Evolutionary conservation across 139 green algal species (phyloP).

Genomic region (Eudorina sp.): DNA sequence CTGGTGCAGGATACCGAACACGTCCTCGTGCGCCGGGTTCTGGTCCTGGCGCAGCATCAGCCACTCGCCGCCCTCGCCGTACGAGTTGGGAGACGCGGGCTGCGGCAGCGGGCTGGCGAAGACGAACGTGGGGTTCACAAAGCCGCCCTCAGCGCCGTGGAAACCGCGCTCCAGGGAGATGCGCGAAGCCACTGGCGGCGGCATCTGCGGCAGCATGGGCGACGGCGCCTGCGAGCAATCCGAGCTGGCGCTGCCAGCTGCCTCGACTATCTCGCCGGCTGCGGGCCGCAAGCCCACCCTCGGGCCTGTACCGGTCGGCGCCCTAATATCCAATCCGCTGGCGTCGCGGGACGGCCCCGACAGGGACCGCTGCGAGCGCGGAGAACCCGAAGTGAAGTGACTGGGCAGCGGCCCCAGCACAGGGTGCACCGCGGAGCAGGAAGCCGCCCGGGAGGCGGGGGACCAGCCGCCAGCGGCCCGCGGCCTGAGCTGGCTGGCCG

Average conservation of each 20-base stretch:
- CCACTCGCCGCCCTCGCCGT: neutral
- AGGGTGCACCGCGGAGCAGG: neutral
- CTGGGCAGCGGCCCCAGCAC: neutral
- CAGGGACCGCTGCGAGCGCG: neutral
- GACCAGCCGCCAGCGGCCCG: neutral
- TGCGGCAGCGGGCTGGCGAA: neutral
- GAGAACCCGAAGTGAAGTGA: neutral
- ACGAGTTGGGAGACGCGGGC: neutral
- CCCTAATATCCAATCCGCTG: neutral
- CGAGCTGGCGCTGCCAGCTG: neutral
- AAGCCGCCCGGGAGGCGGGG: neutral
- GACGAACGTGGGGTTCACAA: slow-evolving; percentile 6
- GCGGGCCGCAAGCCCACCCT: neutral
- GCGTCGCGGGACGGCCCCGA: neutral
- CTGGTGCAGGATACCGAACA: neutral
- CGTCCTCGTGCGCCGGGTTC: neutral
- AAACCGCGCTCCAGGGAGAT: neutral
- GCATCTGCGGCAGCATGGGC: neutral
- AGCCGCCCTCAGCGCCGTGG: neutral
- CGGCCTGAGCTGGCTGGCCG: neutral
- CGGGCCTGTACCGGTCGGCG: neutral
- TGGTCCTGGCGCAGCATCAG: neutral
- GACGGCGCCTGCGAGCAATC: neutral
- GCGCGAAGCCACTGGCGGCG: neutral
- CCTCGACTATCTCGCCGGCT: neutral